These are phyloP conservation scores for Plasmodium vivax DNA, from an alignment of 169 alveolate genomes.

Conservation along the genomic window DNA sequence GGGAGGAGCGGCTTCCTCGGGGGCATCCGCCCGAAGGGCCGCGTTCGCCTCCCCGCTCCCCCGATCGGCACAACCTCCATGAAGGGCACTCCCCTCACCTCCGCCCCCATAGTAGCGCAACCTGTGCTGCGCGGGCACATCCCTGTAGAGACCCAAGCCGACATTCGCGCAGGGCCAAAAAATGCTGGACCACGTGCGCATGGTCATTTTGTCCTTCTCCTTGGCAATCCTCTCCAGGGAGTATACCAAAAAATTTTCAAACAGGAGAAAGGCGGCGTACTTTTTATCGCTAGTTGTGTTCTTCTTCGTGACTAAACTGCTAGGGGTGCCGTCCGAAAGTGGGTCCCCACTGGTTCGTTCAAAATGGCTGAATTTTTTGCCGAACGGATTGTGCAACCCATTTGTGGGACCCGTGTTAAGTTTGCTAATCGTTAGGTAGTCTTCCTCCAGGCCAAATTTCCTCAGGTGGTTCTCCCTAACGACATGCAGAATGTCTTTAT, in stretches of 20 bases:
- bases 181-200: constrained; percentile 54
- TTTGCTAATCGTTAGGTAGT: constrained; percentile 35
- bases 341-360: background rate
- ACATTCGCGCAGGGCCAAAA: constrained; percentile 72
- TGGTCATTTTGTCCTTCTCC: constrained; percentile 52
- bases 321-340: background rate
- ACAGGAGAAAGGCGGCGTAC: constrained; percentile 19
- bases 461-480: constrained; percentile 7
- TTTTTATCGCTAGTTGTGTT: constrained; percentile 23
- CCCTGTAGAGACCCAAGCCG: constrained; percentile 51
- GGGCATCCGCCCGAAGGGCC: background rate
- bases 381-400: background rate
- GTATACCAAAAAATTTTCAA: constrained; percentile 35
- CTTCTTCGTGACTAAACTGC: background rate
- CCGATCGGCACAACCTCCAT: background rate
- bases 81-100: background rate
- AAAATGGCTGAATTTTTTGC: background rate
- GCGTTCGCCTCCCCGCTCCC: background rate
- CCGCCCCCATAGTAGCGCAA: background rate
- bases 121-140: background rate
- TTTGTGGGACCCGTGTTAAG: background rate
- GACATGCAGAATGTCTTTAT: constrained; percentile 8
- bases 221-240: constrained; percentile 34
- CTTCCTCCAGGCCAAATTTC: constrained; percentile 4
- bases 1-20: background rate